A percentile compares a stretch with the other conserved stretches of the same genome.
Evolutionary conservation across 306 rosid species (phyloP).

Genomic region (Casuarina glauca): DNA sequence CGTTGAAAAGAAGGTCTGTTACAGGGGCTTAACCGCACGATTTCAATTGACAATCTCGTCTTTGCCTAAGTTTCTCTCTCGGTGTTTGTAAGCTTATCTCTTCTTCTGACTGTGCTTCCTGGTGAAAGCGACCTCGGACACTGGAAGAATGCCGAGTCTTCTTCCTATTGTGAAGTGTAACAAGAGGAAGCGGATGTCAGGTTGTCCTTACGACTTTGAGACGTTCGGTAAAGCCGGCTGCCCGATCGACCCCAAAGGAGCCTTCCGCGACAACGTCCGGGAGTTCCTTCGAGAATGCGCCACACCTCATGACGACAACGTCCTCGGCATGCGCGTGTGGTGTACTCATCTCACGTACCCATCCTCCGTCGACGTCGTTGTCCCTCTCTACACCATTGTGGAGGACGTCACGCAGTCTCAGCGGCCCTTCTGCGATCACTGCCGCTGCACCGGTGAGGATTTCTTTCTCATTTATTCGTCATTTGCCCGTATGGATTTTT

Average conservation of each 20-base stretch:
- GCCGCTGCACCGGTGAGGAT: conserved; percentile 64
- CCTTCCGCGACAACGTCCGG: conserved; percentile 69
- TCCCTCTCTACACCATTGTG: conserved; percentile 77
- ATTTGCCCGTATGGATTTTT: too few species aligned
- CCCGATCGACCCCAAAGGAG: conserved; percentile 45
- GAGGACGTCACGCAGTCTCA: conserved; percentile 56
- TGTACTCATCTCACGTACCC: conserved; percentile 66
- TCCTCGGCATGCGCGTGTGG: conserved; percentile 63
- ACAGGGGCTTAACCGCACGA: too few species aligned
- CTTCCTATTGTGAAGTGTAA: conserved; percentile 42
- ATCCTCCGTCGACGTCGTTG: conserved; percentile 35
- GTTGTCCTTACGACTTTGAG: conserved; percentile 47
- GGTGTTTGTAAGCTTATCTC: too few species aligned
- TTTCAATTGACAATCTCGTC: too few species aligned
- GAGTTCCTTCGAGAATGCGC: conserved; percentile 66
- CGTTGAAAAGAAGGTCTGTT: too few species aligned
- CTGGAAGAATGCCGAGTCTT: too few species aligned
- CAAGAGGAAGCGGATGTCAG: conserved; percentile 66
- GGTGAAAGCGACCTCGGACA: too few species aligned
- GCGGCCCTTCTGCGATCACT: conserved; percentile 67
- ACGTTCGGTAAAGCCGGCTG: conserved; percentile 61
- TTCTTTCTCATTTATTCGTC: background rate
- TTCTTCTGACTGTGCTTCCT: too few species aligned
- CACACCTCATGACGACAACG: conserved; percentile 46
- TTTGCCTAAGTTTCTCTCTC: too few species aligned